Conservation (phyloP, 345 rosid species). For the Camelina laxa region DNA sequence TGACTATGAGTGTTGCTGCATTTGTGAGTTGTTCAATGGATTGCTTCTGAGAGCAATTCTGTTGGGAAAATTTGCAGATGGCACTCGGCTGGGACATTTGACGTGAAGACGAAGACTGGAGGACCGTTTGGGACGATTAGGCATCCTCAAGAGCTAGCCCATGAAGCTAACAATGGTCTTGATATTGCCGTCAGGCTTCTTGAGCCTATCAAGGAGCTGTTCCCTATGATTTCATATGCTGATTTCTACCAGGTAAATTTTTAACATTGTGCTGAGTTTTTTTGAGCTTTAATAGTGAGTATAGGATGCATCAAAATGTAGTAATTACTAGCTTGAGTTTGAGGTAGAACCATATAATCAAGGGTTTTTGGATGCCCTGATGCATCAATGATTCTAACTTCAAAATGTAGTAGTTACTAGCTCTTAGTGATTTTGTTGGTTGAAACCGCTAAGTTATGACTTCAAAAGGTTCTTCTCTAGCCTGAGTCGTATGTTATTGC, state of each 20-base stretch:
- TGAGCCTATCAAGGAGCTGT: slow-evolving; percentile 71
- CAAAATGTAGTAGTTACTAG: too few species aligned
- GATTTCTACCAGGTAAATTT: slow-evolving; percentile 73
- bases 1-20: neutral
- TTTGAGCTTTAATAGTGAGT: neutral
- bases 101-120: slow-evolving; percentile 69
- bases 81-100: slow-evolving; percentile 96
- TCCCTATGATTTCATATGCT: slow-evolving; percentile 72
- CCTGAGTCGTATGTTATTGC: neutral
- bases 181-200: slow-evolving; percentile 81
- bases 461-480: neutral
- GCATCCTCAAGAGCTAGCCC: slow-evolving; percentile 68
- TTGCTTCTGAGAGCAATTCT: neutral
- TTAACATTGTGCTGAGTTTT: neutral
- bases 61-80: slow-evolving; percentile 53
- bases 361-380: too few species aligned
- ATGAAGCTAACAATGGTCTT: slow-evolving; percentile 87
- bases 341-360: neutral
- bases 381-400: neutral
- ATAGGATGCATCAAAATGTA: slow-evolving; percentile 6
- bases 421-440: neutral
- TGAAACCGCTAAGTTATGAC: neutral
- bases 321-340: neutral
- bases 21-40: neutral
- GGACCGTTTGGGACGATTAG: slow-evolving; percentile 94